A percentile compares a stretch with the other conserved stretches of the same genome.
Conservation (phyloP, 2,329 filamentous ascomycete species). For the Macrophomina phaseolina region DNA sequence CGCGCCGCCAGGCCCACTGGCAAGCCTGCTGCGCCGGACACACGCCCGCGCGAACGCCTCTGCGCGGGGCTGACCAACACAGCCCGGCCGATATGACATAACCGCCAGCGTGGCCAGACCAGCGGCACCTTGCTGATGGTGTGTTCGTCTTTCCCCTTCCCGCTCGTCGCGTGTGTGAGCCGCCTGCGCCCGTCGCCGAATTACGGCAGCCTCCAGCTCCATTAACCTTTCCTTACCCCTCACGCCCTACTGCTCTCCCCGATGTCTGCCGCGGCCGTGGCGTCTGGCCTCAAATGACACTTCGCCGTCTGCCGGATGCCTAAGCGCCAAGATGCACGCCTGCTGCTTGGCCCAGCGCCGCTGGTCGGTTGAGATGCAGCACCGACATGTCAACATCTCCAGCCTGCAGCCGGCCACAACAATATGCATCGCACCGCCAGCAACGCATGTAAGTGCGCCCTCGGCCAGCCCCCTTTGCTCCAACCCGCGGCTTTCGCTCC, state of each 20-base stretch:
- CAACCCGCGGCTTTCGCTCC: not conserved
- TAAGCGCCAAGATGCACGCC: not conserved
- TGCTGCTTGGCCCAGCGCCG: not conserved
- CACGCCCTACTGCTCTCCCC: slow-evolving; percentile 5
- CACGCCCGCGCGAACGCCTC: slow-evolving; percentile 5
- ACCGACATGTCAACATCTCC: slow-evolving; percentile 5
- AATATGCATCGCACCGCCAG: not conserved
- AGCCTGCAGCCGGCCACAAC: not conserved
- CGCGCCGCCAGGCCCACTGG: not conserved
- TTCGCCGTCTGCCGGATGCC: not conserved
- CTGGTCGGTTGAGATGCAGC: slow-evolving; percentile 3
- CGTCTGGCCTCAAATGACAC: not conserved
- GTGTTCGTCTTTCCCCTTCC: slow-evolving; percentile 10
- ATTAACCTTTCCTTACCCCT: slow-evolving; percentile 10
- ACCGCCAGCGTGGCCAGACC: slow-evolving; percentile 24
- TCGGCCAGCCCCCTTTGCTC: not conserved
- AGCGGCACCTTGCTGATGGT: not conserved
- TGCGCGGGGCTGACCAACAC: slow-evolving; percentile 23
- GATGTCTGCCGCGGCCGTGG: not conserved
- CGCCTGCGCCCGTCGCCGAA: slow-evolving; percentile 7
- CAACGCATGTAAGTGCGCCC: not conserved
- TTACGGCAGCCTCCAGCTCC: slow-evolving; percentile 1
- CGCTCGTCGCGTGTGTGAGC: not conserved
- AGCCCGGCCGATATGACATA: slow-evolving; percentile 17
- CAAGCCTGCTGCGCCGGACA: not conserved